A percentile compares a stretch with the other conserved stretches of the same genome.
Conservation (phyloP, 2,329 filamentous ascomycete genomes). For the Arthroderma uncinatum region DNA sequence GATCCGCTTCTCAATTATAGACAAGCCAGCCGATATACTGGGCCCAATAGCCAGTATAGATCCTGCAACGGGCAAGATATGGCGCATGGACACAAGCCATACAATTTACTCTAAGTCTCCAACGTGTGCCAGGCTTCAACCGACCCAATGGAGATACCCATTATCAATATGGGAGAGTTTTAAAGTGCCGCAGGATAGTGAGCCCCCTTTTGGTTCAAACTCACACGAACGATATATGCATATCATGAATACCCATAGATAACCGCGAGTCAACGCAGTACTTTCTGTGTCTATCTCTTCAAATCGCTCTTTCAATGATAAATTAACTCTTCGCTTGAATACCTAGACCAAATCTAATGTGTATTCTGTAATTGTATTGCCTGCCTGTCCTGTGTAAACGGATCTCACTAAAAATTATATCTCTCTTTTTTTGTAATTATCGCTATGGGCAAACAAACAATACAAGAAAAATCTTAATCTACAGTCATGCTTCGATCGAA, state of each 20-base stretch:
- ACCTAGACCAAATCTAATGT: not conserved
- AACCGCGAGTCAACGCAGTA: not conserved
- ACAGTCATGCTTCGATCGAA: constrained; percentile 1
- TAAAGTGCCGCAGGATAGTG: too few species aligned
- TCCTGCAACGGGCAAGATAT: too few species aligned
- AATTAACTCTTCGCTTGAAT: not conserved
- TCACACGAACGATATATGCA: too few species aligned
- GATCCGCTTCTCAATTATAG: not conserved
- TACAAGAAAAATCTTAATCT: constrained; percentile 5
- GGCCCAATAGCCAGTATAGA: too few species aligned
- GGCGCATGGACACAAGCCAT: too few species aligned
- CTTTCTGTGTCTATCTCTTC: not conserved
- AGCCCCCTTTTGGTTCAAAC: too few species aligned
- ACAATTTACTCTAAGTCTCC: too few species aligned
- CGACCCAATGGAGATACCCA: too few species aligned
- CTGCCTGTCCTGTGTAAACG: not conserved
- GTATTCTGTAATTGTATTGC: not conserved
- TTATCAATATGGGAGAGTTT: too few species aligned
- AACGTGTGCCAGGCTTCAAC: too few species aligned
- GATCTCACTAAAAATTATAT: not conserved
- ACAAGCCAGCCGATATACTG: too few species aligned
- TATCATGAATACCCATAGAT: not conserved
- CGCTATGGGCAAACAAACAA: constrained; percentile 1
- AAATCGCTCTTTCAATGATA: too few species aligned
- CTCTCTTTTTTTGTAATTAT: constrained; percentile 1